A percentile compares a stretch with the other conserved stretches of the same genome.
Conservation (phyloP, 1,284 basidiomycete genomes). For the Sporisorium exsertum region DNA sequence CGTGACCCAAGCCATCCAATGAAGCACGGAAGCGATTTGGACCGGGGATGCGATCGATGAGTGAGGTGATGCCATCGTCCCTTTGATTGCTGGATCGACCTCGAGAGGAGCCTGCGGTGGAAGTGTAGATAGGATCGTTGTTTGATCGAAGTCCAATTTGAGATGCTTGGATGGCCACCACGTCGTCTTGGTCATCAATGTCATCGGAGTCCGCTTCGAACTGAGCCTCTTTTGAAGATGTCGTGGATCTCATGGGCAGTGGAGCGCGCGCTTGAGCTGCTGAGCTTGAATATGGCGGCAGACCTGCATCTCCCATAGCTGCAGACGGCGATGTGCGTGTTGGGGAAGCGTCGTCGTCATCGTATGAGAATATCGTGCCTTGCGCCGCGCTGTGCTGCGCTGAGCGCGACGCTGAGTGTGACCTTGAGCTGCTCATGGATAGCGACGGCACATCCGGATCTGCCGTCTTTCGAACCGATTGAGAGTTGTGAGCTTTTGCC, state of each 20-base stretch:
- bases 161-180: conserved; percentile 42
- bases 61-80: conserved; percentile 30
- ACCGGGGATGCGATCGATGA: conserved; percentile 41
- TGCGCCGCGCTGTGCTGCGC: conserved; percentile 4
- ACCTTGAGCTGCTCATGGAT: conserved; percentile 13
- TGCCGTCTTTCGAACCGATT: not conserved
- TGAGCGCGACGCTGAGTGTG: conserved; percentile 7
- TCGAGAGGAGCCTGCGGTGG: conserved; percentile 9
- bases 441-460: not conserved
- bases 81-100: conserved; percentile 16
- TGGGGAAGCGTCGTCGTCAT: conserved; percentile 15
- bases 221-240: conserved; percentile 67
- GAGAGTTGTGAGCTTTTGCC: not conserved
- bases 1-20: conserved; percentile 52
- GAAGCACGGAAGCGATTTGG: conserved; percentile 45
- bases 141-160: conserved; percentile 24
- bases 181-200: conserved; percentile 48
- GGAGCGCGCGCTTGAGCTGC: conserved; percentile 20
- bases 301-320: conserved; percentile 2
- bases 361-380: conserved; percentile 21
- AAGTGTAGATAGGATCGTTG: conserved; percentile 10
- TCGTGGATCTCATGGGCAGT: conserved; percentile 56
- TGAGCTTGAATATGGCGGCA: conserved; percentile 24
- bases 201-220: conserved; percentile 69
- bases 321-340: not conserved